These are phyloP conservation scores for Mucor circinelloides DNA, from an alignment of 371 early-diverging fungal species.

Conservation along the genomic window DNA sequence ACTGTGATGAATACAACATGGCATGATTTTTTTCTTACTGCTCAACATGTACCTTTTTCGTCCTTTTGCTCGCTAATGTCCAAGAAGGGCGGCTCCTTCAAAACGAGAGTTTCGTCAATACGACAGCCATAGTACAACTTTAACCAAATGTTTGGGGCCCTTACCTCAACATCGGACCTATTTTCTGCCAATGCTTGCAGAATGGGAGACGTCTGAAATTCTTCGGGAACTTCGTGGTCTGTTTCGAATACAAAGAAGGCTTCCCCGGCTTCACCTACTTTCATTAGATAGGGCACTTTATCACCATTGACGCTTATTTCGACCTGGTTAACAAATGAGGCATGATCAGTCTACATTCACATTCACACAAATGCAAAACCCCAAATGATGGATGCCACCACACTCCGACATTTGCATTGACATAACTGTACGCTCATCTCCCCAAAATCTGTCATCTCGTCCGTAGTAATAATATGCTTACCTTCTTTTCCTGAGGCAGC, in stretches of 20 bases:
- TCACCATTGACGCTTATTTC: constrained; percentile 90
- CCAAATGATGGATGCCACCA: neutral
- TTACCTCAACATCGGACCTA: constrained; percentile 33
- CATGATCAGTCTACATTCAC: neutral
- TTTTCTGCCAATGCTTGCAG: constrained; percentile 59
- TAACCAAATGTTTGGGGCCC: neutral
- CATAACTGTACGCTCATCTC: neutral
- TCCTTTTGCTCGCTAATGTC: constrained; percentile 46
- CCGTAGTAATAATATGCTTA: constrained; percentile 19
- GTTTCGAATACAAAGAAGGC: constrained; percentile 97
- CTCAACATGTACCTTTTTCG: neutral
- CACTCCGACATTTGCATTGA: constrained; percentile 7
- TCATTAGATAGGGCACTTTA: constrained; percentile 84
- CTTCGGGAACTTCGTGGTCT: constrained; percentile 83
- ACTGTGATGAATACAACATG: neutral
- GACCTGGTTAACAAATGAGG: constrained; percentile 52
- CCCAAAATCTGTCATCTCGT: constrained; percentile 1
- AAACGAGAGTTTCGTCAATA: neutral
- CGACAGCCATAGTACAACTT: neutral
- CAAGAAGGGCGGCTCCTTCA: constrained; percentile 48
- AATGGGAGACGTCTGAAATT: constrained; percentile 91
- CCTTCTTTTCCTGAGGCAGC: constrained; percentile 86
- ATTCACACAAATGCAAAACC: neutral
- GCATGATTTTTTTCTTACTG: neutral
- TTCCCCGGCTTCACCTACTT: constrained; percentile 98